A percentile compares a stretch with the other conserved stretches of the same genome.
Evolutionary conservation across 352 stramenopile species (phyloP).

Genomic region (Globisporangium camurandrum): DNA sequence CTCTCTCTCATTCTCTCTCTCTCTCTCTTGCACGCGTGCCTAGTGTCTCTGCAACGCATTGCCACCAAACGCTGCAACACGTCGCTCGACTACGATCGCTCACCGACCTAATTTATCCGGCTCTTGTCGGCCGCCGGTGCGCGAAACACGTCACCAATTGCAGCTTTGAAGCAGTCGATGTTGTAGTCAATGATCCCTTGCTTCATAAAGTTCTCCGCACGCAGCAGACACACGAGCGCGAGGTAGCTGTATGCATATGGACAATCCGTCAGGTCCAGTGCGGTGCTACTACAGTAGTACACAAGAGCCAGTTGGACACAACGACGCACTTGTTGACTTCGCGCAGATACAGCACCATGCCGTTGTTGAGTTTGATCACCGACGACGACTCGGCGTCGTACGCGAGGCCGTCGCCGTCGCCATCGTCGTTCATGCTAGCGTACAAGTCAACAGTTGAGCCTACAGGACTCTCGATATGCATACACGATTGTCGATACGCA

Average conservation of each 20-base stretch:
- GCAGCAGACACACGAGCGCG: conserved; percentile 96
- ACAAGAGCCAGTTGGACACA: neutral
- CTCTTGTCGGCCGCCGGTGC: conserved; percentile 58
- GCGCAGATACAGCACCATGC: conserved; percentile 94
- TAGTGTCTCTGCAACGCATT: too few species aligned
- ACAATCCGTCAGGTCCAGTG: conserved; percentile 6
- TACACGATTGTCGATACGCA: conserved; percentile 7
- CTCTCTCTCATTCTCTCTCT: neutral
- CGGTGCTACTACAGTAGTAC: neutral
- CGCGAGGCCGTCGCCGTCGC: conserved; percentile 87
- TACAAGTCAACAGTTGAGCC: neutral
- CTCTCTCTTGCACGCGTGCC: neutral
- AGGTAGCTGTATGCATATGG: conserved; percentile 76
- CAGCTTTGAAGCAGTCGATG: conserved; percentile 96
- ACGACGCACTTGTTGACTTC: conserved; percentile 87
- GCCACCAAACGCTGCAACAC: too few species aligned
- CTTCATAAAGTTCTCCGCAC: conserved; percentile 96
- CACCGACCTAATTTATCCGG: too few species aligned
- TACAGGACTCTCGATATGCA: conserved; percentile 3
- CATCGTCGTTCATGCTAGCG: conserved; percentile 82
- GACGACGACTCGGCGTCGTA: conserved; percentile 96
- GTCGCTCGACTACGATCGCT: too few species aligned
- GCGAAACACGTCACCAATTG: conserved; percentile 87
- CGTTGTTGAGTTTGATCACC: conserved; percentile 97
- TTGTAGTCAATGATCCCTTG: conserved; percentile 99